phyloP scores from a whole-genome alignment of 495 filamentous ascomycete genomes.

The Massariosphaeria phaeospora region DNA sequence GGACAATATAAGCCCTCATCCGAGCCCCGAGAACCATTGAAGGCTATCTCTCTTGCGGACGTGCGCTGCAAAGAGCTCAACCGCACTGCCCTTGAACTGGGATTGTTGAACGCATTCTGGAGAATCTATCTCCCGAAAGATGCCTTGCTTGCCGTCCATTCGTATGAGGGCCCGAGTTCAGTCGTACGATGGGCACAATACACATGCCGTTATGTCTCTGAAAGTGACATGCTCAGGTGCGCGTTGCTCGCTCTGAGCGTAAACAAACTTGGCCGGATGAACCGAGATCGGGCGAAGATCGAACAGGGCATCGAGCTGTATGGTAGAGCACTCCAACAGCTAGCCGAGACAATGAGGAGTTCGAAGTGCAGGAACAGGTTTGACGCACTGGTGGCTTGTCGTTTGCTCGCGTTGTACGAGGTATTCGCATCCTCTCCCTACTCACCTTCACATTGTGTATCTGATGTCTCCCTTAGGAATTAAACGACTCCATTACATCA shows the following conservation, averaged over 20 bases:
- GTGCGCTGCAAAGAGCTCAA: not conserved
- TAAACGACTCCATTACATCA: slow-evolving; percentile 6
- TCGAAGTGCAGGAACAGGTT: not conserved
- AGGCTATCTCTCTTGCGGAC: not conserved
- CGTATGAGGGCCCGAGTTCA: no score
- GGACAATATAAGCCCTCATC: not conserved
- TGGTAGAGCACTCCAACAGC: slow-evolving; percentile 4
- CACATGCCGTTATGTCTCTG: not conserved
- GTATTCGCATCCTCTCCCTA: slow-evolving; percentile 1
- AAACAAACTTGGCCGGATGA: slow-evolving; percentile 7
- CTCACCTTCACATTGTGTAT: not conserved
- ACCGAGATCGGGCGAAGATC: slow-evolving; percentile 3
- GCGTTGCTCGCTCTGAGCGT: slow-evolving; percentile 19
- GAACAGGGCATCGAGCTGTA: slow-evolving; percentile 15
- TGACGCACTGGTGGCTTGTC: slow-evolving; percentile 8
- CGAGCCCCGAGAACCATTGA: not conserved
- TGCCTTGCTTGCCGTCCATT: not conserved
- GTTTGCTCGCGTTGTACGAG: slow-evolving; percentile 18
- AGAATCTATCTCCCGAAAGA: slow-evolving; percentile 12
- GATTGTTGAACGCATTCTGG: slow-evolving; percentile 18
- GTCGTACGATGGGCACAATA: not conserved
- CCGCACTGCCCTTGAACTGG: slow-evolving; percentile 8
- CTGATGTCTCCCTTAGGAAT: slow-evolving; percentile 10
- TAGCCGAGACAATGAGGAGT: not conserved
- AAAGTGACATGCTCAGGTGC: slow-evolving; percentile 6